phyloP scores from a whole-genome alignment of 2,329 filamentous ascomycete species.

The Rhynchosporium agropyri region DNA sequence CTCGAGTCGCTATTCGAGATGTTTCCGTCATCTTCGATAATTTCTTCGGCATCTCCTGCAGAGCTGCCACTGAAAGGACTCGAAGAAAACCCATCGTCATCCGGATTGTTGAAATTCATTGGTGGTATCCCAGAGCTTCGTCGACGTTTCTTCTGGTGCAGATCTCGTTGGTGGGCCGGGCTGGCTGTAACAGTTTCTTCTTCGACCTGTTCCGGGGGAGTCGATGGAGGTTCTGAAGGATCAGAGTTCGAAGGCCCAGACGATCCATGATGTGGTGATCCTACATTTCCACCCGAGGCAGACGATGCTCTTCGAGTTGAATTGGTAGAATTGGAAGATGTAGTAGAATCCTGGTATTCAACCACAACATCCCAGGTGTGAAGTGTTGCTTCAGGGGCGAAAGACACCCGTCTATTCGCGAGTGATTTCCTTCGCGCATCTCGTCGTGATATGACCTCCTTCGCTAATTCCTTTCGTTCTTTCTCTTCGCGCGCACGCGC shows the following conservation, averaged over 20 bases:
- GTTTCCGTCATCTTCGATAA: conserved; percentile 55
- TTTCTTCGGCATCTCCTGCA: conserved; percentile 49
- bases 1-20: conserved; percentile 53
- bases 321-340: conserved; percentile 72
- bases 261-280: conserved; percentile 31
- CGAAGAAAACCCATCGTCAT: conserved; percentile 71
- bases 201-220: conserved; percentile 63
- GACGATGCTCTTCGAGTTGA: conserved; percentile 74
- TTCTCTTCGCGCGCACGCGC: conserved; percentile 70
- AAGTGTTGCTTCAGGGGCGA: conserved; percentile 93
- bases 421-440: conserved; percentile 92
- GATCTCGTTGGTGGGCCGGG: conserved; percentile 65
- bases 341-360: conserved; percentile 87
- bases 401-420: conserved; percentile 91
- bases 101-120: conserved; percentile 65
- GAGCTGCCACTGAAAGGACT: conserved; percentile 72
- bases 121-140: conserved; percentile 69
- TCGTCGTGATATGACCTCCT: conserved; percentile 68
- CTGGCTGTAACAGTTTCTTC: conserved; percentile 60
- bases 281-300: conserved; percentile 33
- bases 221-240: conserved; percentile 60
- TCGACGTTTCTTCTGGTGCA: conserved; percentile 63
- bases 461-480: conserved; percentile 60
- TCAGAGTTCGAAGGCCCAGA: conserved; percentile 47
- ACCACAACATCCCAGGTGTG: conserved; percentile 92